Conservation (phyloP, 1,139 yeast genomes). For the Debaryomyces subglobosus region DNA sequence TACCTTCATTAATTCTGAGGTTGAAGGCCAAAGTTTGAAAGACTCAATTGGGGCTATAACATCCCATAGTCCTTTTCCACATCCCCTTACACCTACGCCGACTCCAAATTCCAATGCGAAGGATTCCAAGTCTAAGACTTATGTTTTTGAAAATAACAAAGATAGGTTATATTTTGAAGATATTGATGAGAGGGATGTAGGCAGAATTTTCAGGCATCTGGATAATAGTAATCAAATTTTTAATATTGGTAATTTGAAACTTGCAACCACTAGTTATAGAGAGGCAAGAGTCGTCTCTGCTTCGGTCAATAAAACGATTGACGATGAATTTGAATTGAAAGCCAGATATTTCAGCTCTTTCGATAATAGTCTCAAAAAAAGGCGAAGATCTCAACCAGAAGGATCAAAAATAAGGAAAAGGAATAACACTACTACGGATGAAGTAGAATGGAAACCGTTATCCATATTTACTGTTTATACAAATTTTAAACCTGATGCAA, state of each 20-base stretch:
- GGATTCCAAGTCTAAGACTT: background rate
- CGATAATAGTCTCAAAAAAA: constrained; percentile 12
- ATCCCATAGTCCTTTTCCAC: constrained; percentile 4
- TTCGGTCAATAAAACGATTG: constrained; percentile 21
- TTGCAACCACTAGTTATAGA: background rate
- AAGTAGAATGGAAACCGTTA: constrained; percentile 38
- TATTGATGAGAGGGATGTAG: constrained; percentile 3
- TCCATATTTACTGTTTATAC: constrained; percentile 43
- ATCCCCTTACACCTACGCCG: background rate
- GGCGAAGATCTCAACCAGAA: background rate
- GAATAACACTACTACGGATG: constrained; percentile 22
- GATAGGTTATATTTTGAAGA: background rate
- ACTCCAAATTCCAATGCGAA: background rate
- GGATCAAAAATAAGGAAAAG: constrained; percentile 16
- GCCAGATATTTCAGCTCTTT: constrained; percentile 4
- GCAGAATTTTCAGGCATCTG: constrained; percentile 12
- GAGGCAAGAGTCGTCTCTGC: constrained; percentile 19
- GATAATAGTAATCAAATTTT: constrained; percentile 4
- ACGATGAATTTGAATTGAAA: constrained; percentile 19
- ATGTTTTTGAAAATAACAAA: background rate
- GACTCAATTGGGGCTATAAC: background rate
- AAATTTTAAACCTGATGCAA: constrained; percentile 27
- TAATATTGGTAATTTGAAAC: constrained; percentile 10
- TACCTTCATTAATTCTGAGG: constrained; percentile 5
- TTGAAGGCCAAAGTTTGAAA: background rate